phyloP scores from a whole-genome alignment of 768 basidiomycete species.

The Boletus rubropictus region DNA sequence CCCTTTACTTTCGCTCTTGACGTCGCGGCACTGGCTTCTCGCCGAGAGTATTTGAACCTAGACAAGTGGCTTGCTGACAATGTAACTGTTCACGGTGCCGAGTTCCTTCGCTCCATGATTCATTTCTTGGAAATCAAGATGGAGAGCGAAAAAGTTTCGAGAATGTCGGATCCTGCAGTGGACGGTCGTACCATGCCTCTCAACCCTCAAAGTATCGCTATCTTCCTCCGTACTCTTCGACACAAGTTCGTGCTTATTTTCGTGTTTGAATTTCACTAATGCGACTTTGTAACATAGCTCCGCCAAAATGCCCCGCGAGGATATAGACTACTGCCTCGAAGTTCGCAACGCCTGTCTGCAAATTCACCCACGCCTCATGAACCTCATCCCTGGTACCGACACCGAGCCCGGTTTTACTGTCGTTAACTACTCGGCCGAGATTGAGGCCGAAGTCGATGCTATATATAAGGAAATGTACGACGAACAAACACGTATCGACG shows the following conservation, averaged over 20 bases:
- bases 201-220: slow-evolving; percentile 84
- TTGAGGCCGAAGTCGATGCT: slow-evolving; percentile 87
- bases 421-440: slow-evolving; percentile 80
- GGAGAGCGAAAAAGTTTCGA: slow-evolving; percentile 74
- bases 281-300: slow-evolving; percentile 41
- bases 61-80: slow-evolving; percentile 96
- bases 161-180: slow-evolving; percentile 70
- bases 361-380: slow-evolving; percentile 95
- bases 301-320: slow-evolving; percentile 65
- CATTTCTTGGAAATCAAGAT: slow-evolving; percentile 90
- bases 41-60: slow-evolving; percentile 88
- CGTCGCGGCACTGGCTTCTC: slow-evolving; percentile 88
- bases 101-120: slow-evolving; percentile 83
- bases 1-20: slow-evolving; percentile 90
- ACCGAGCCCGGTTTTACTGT: slow-evolving; percentile 89
- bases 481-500: slow-evolving; percentile 89
- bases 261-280: slow-evolving; percentile 2
- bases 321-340: slow-evolving; percentile 83
- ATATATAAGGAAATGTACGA: slow-evolving; percentile 99
- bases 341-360: slow-evolving; percentile 90
- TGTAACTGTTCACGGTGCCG: slow-evolving; percentile 71
- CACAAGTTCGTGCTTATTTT: slow-evolving; percentile 52
- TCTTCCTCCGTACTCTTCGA: slow-evolving; percentile 85
- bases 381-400: slow-evolving; percentile 78
- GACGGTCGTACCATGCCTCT: slow-evolving; percentile 82